Evolutionary conservation across 1,284 basidiomycete genomes (phyloP).

Genomic region (Amylostereum chailletii): DNA sequence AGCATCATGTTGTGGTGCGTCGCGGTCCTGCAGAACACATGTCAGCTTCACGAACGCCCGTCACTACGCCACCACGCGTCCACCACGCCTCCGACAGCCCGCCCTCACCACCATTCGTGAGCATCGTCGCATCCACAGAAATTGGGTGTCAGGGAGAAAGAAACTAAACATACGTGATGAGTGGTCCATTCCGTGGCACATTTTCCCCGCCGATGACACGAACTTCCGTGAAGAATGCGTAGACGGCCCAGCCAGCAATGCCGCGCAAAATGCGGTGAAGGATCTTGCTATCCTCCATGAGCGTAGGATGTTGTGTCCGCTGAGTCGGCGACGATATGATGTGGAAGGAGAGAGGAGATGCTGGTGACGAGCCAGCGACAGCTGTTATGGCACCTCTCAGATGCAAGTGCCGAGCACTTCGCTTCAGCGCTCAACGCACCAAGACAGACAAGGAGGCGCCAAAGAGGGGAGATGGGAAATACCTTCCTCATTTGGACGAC

Average conservation of each 20-base stretch:
- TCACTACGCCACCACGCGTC: too few species aligned
- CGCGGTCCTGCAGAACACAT: constrained; percentile 48
- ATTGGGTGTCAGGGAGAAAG: not conserved
- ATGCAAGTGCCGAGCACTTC: too few species aligned
- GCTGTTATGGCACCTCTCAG: too few species aligned
- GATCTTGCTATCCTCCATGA: constrained; percentile 29
- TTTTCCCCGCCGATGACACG: constrained; percentile 80
- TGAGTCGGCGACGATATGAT: too few species aligned
- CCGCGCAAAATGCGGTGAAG: constrained; percentile 58
- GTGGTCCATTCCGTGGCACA: constrained; percentile 75
- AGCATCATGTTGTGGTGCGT: constrained; percentile 93
- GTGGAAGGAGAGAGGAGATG: too few species aligned
- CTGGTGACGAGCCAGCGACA: too few species aligned
- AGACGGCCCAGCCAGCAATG: constrained; percentile 65
- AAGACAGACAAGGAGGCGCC: constrained; percentile 1
- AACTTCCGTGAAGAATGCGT: constrained; percentile 83
- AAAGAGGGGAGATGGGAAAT: not conserved
- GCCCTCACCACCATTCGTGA: too few species aligned
- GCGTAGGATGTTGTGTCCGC: not conserved
- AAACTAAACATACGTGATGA: constrained; percentile 68
- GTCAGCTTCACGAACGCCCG: constrained; percentile 8
- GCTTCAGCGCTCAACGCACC: too few species aligned
- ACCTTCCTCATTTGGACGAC: not conserved
- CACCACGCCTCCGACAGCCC: too few species aligned
- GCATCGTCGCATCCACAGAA: too few species aligned